Base-by-base conservation (phyloP, 1,139 yeast genomes). In the Blastobotrys persicus region DNA sequence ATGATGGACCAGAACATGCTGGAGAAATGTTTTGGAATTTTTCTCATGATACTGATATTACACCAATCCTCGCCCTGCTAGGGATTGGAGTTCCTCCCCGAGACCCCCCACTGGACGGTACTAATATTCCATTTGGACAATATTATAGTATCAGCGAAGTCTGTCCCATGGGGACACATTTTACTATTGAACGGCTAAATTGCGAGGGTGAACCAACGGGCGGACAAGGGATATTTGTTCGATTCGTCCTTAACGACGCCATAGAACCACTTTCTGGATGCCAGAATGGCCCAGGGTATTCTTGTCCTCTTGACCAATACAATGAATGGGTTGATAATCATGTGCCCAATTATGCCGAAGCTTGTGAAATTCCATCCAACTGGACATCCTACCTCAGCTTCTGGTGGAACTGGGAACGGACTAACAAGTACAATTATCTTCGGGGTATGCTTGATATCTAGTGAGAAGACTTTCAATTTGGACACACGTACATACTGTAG, bases 201-300 rank as follows among this genome's bases (percentile, higher is more conserved):
- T 77, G 80, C 57, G 64, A 62, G 54, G 43, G 41, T 42, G 48
- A 48, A 80, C 85, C 66, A 66, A 72, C 79, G 41, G 61, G 60
- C 18, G 64, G 62, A n/a, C 28, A 23, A n/a, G 47, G 45, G n/a
- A 16, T 45, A 46, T 78, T 68, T 56, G 76, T 80, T 2, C 68
- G 85, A 54, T 70, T 73, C 42, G 60, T 80, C 16, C 68, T 79
- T 43, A 81, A 80, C 60, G 83, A 78, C 53, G 80, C 84, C 1
- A 83, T 80, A 2, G 63, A 75, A 31, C 85, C 85, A 0, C 62
- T 79, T 31, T 69, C 71, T 14, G 61, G 59, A 18, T 77, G 82
- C 56, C 63, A 67, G 45, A 54, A 59, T 43, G 85, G 85, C 3
- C 83, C 84, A 0, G 83, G 82, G 9, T 44, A 17, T 12, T 46